Evolutionary conservation across 75 land plant species (phyloP).

Genomic region (Sequoia sempervirens): DNA sequence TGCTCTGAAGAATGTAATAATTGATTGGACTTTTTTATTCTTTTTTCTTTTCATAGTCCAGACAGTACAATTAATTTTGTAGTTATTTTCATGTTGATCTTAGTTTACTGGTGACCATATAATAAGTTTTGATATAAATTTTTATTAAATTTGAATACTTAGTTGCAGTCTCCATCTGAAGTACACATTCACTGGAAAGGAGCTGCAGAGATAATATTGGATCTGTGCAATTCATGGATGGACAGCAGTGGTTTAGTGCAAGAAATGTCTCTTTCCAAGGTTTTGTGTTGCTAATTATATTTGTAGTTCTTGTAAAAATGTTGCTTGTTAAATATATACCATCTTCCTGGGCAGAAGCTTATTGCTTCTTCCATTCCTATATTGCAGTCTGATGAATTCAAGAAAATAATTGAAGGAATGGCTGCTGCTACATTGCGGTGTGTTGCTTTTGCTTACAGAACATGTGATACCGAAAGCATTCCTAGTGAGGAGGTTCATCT

Average conservation of each 20-base stretch:
- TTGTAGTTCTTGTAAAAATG: neutral
- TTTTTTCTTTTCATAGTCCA: neutral
- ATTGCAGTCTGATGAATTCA: slow-evolving; percentile 33
- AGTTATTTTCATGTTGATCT: neutral
- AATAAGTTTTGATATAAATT: neutral
- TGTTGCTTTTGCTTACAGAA: slow-evolving; percentile 75
- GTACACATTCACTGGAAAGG: slow-evolving; percentile 67
- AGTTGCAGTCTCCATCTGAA: slow-evolving; percentile 9
- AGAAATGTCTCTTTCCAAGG: slow-evolving; percentile 38
- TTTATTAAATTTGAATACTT: neutral
- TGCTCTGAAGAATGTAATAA: slow-evolving; percentile 45
- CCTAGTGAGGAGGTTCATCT: slow-evolving; percentile 47
- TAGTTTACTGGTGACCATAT: neutral
- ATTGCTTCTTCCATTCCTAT: neutral
- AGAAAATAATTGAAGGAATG: slow-evolving; percentile 63
- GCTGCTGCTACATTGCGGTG: slow-evolving; percentile 78
- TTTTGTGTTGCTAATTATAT: neutral
- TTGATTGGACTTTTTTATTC: neutral
- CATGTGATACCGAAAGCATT: slow-evolving; percentile 27
- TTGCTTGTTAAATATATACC: slow-evolving; percentile 3
- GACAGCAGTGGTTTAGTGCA: slow-evolving; percentile 49
- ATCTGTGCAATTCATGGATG: slow-evolving; percentile 39
- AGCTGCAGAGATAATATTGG: slow-evolving; percentile 53
- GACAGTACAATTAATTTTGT: neutral
- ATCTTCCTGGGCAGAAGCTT: neutral